Evolutionary conservation across 768 basidiomycete genomes (phyloP), one percentile per base, ranked within the genome.

Genomic region (Phaeotremella skinneri): DNA sequence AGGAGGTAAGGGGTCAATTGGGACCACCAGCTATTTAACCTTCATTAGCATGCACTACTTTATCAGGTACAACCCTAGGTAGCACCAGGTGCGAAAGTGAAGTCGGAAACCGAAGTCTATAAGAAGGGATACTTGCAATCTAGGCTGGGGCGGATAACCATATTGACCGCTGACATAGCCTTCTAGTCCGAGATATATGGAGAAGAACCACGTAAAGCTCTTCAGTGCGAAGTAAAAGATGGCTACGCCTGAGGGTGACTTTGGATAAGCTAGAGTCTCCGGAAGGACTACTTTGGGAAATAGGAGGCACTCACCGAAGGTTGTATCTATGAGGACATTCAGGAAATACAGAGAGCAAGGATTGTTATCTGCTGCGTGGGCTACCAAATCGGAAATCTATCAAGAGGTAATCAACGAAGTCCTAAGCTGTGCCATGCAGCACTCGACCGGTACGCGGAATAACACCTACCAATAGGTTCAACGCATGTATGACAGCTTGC

Each of bases 321-420:
- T 92, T 17, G 90, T 91, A 78, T 98, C 94, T 57, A 97, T 80
- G 26, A 94, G 80, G 49, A 98, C 87, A 69, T 97, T 92, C 43
- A 96, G 84, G 73, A 96, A 93, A 77, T 97, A 96, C n/a, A 79
- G 26, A 51, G 77, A 61, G 67, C 94, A 98, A 3, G 94, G 91
- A 75, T 97, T 96, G 32, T 68, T 68, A 39, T 84, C 83, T 16
- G 83, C 81, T 0, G 83, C 83, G 56, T 84, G 79, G 0, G 91
- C 90, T 25, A 87, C 84, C 30, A 90, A 66, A 67, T 85, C 85
- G 26, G 91, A 91, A 50, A 90, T 84, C 32, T 91, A 78, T 37
- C 17, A 43, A 21, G 14, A 56, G 47, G 41, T n/a, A 48, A n/a
- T 59, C 6, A 59, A 61, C 57, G 23, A 49, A 32, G 32, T 26